These are phyloP conservation scores for Bertia moriformis DNA, from an alignment of 2,329 filamentous ascomycete genomes.

Conservation along the genomic window DNA sequence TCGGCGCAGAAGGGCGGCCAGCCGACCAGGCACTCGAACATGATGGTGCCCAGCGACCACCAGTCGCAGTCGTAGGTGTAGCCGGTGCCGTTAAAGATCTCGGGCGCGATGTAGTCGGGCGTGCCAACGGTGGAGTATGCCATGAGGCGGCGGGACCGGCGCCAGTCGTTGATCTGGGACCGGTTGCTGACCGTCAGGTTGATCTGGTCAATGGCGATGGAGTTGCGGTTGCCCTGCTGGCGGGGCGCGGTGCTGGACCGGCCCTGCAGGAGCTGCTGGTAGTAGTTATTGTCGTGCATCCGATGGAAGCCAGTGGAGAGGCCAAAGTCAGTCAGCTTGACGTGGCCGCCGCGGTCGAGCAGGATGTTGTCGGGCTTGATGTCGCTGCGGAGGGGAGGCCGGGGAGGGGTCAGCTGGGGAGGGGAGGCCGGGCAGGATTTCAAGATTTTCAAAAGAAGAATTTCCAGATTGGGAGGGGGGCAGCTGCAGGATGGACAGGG, in stretches of 20 bases:
- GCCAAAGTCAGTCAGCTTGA: constrained; percentile 96
- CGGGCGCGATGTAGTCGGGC: constrained; percentile 94
- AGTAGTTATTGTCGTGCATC: constrained; percentile 95
- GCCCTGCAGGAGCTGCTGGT: constrained; percentile 84
- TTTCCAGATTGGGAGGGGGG: neutral
- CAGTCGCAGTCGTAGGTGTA: constrained; percentile 97
- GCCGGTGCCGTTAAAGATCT: constrained; percentile 92
- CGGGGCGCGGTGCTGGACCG: constrained; percentile 48
- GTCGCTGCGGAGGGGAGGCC: constrained; percentile 66
- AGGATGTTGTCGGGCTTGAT: constrained; percentile 99
- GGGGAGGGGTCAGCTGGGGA: too few species aligned
- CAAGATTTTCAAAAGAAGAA: neutral
- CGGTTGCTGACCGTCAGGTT: constrained; percentile 96
- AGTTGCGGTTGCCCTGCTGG: constrained; percentile 69
- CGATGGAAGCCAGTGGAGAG: constrained; percentile 96
- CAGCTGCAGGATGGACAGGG: neutral
- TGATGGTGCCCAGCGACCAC: constrained; percentile 98
- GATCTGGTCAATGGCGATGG: constrained; percentile 92
- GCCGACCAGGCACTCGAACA: constrained; percentile 97
- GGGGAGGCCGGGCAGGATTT: neutral
- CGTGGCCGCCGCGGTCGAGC: constrained; percentile 84
- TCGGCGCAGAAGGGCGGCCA: constrained; percentile 99
- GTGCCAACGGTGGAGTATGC: constrained; percentile 97
- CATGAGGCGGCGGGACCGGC: constrained; percentile 86
- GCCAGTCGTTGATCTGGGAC: constrained; percentile 96